Base-by-base conservation (phyloP, 2,329 filamentous ascomycete genomes). In the Niveomyces coronatus region DNA sequence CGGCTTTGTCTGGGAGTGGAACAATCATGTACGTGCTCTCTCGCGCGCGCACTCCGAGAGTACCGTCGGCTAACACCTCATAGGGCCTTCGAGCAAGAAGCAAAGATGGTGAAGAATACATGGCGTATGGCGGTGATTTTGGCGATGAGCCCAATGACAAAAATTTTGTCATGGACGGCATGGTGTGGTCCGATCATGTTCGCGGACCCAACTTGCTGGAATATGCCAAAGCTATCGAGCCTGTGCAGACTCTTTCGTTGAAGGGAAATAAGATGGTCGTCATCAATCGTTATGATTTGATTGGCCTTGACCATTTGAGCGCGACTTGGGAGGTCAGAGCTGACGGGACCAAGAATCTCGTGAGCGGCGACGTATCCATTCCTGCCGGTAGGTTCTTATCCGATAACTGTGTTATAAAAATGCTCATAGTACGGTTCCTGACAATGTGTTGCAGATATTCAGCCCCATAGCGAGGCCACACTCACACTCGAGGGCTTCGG, bases 1-100 rank as follows among this genome's bases (percentile, higher is more conserved):
- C 5, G 80, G 79, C 0, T 76, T 73, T 24, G 67, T 79, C 3
- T 79, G 75, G 75, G 74, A 79, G 47, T 79, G 75, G 74, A 68
- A 66, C 0, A 79, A 76, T 41, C 74, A 78, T 38, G 68, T 70
- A 29, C 45, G 56, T 44, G 7, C 7, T 3, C 2, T 9, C 5
- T 4, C 16, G 10, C 9, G 18, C 15, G 9, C 6, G 18, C 15
- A 11, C 6, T 19, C 11, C 16, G 4, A 1, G 8, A 16, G 3
- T 1, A 14, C 18, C 8, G n/a, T 9, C 11, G 18, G 9, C 35
- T 43, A 14, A 43, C 17, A 9, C 5, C 4, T 23, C 18, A n/a
- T 14, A 61, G 60, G 50, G 68, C 43, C 47, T 75, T 43, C 52
- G 70, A 4, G 60, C 62, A 7, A 60, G 60, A 33, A 62, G 58